phyloP scores from a whole-genome alignment of 768 basidiomycete genomes.

The Suillus clintonianus region DNA sequence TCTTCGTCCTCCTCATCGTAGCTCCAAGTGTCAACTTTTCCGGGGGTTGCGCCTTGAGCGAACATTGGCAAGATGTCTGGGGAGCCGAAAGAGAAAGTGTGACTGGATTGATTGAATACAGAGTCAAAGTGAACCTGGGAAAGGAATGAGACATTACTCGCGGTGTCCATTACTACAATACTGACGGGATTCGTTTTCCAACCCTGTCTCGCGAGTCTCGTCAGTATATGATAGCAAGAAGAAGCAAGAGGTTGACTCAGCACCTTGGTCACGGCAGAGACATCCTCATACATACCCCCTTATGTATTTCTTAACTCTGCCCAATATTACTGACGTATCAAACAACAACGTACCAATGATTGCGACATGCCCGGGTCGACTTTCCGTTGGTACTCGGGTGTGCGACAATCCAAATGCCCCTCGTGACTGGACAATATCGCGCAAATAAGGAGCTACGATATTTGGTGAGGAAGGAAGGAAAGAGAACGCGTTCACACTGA shows the following conservation, averaged over 20 bases:
- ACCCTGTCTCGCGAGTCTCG: constrained; percentile 44
- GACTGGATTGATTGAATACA: constrained; percentile 79
- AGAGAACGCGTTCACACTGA: constrained; percentile 62
- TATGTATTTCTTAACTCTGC: constrained; percentile 7
- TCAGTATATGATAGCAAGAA: neutral
- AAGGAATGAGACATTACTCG: constrained; percentile 3
- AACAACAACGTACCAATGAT: constrained; percentile 60
- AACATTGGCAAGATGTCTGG: constrained; percentile 93
- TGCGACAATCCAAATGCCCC: constrained; percentile 87
- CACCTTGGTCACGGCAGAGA: constrained; percentile 84
- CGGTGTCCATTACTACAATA: neutral
- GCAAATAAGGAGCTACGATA: constrained; percentile 73
- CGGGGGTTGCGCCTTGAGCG: constrained; percentile 65
- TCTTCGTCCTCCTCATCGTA: constrained; percentile 81
- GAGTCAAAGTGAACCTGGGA: constrained; percentile 77
- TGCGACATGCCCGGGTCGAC: constrained; percentile 86
- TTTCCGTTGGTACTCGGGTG: constrained; percentile 86
- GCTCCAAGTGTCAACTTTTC: constrained; percentile 72
- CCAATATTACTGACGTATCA: neutral
- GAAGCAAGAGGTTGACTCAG: constrained; percentile 7
- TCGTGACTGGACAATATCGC: constrained; percentile 61
- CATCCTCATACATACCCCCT: constrained; percentile 91
- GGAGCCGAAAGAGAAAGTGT: constrained; percentile 82
- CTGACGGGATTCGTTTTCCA: constrained; percentile 84
- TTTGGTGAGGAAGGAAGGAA: constrained; percentile 49